Conservation (phyloP, 345 rosid species). For the Hypericum androsaemum region DNA sequence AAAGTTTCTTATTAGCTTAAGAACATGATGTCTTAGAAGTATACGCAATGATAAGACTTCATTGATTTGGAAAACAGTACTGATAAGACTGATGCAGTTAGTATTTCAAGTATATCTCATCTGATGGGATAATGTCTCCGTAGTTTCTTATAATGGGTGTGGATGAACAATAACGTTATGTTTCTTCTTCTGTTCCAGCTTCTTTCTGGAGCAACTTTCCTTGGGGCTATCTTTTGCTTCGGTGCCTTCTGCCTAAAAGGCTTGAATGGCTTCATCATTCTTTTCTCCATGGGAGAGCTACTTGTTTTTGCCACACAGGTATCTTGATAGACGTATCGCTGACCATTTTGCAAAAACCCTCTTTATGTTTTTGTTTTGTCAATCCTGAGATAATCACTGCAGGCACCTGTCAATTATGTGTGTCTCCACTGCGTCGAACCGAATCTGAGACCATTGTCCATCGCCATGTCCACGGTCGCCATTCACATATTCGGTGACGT, state of each 20-base stretch:
- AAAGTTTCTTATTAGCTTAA: too few species aligned
- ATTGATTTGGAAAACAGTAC: too few species aligned
- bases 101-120: too few species aligned
- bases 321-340: too few species aligned
- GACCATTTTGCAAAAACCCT: too few species aligned
- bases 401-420: constrained; percentile 3
- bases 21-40: too few species aligned
- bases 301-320: constrained; percentile 10
- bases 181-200: constrained; percentile 3
- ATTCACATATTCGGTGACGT: constrained; percentile 8
- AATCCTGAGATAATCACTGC: not conserved
- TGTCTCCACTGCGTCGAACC: constrained; percentile 10
- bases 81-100: too few species aligned
- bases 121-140: not conserved
- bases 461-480: constrained; percentile 7
- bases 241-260: constrained; percentile 4
- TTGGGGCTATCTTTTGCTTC: constrained; percentile 9
- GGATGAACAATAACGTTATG: too few species aligned
- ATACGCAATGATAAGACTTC: too few species aligned
- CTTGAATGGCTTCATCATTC: constrained; percentile 3
- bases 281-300: constrained; percentile 6
- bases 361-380: not conserved
- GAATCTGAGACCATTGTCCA: constrained; percentile 5
- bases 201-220: constrained; percentile 8
- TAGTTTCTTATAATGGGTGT: not conserved